phyloP scores from a whole-genome alignment of 164 flowering plant species.

The Magnolia kwangsiensis region DNA sequence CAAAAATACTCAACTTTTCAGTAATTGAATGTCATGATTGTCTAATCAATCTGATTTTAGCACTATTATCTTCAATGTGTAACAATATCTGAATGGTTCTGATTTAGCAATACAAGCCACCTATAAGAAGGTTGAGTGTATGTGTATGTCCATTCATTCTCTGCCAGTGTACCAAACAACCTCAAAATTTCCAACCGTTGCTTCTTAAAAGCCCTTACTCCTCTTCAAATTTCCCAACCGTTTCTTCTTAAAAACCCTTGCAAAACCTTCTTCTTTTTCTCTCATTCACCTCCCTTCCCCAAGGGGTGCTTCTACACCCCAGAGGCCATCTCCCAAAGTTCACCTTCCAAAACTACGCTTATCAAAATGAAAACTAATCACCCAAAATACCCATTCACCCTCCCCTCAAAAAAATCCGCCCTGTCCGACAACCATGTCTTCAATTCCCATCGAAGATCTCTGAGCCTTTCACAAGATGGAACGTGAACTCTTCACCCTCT shows the following conservation, averaged over 20 bases:
- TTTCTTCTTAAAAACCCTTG: not conserved
- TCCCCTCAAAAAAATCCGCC: not conserved
- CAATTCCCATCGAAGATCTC: not conserved
- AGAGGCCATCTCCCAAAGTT: not conserved
- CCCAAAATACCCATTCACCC: not conserved
- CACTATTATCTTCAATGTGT: too few species aligned
- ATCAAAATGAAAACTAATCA: not conserved
- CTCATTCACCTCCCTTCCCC: not conserved
- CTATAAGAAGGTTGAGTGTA: too few species aligned
- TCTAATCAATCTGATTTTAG: too few species aligned
- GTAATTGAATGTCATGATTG: too few species aligned
- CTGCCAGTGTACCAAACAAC: not conserved
- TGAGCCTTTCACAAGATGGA: constrained; percentile 3
- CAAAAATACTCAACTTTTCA: too few species aligned
- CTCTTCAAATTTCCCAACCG: not conserved
- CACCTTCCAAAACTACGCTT: not conserved
- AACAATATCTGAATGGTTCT: too few species aligned
- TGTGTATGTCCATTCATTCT: not conserved
- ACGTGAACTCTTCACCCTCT: not conserved
- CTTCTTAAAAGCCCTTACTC: too few species aligned
- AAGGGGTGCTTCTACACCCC: constrained; percentile 1
- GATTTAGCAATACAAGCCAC: too few species aligned
- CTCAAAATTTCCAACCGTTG: too few species aligned
- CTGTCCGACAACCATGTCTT: not conserved
- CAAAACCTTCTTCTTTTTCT: not conserved